Conservation (phyloP, 179 eudicot genomes). For the Nepenthes alata region DNA sequence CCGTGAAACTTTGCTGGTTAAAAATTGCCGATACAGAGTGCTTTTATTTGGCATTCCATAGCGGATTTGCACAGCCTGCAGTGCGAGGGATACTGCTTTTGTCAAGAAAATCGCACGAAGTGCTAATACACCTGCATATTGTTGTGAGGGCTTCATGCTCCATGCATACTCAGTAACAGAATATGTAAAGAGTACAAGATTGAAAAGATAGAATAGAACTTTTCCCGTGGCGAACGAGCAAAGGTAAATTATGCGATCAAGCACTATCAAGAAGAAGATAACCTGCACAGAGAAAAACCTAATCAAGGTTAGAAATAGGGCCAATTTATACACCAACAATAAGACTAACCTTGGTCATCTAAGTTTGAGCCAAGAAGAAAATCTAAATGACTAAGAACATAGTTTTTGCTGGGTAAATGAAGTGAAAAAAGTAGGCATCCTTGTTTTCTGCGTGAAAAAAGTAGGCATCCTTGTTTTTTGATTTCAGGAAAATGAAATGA, state of each 20-base stretch:
- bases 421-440: neutral
- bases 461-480: neutral
- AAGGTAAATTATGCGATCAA: slow-evolving; percentile 90
- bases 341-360: neutral
- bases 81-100: slow-evolving; percentile 79
- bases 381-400: too few relatives aligned
- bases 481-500: neutral
- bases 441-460: neutral
- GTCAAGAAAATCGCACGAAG: slow-evolving; percentile 87
- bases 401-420: too few relatives aligned
- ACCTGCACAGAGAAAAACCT: slow-evolving; percentile 41
- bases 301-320: slow-evolving; percentile 1
- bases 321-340: neutral
- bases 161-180: slow-evolving; percentile 86
- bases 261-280: slow-evolving; percentile 94
- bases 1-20: slow-evolving; percentile 77
- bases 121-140: slow-evolving; percentile 63
- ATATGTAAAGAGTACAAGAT: slow-evolving; percentile 76
- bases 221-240: slow-evolving; percentile 91
- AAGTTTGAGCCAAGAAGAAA: neutral
- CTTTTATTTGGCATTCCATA: slow-evolving; percentile 95
- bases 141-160: slow-evolving; percentile 66
- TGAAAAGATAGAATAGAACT: slow-evolving; percentile 85
- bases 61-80: slow-evolving; percentile 92
- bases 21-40: slow-evolving; percentile 86